Evolutionary conservation across 306 rosid genomes (phyloP).

Genomic region (Senna siamea): DNA sequence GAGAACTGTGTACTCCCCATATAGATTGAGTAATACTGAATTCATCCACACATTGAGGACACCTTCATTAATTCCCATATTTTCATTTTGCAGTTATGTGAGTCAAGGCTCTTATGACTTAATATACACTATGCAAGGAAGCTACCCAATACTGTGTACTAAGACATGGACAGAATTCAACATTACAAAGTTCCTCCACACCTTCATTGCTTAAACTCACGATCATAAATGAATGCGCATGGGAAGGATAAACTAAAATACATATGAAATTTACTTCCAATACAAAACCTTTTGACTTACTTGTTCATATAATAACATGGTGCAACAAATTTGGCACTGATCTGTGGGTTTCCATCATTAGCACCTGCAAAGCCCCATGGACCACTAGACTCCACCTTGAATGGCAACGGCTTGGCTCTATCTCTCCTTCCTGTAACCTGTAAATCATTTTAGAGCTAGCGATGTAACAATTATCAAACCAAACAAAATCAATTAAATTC

Average conservation of each 20-base stretch:
- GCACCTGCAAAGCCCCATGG: conserved; percentile 94
- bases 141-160: no score
- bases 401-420: conserved; percentile 90
- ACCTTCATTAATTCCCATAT: neutral
- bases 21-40: conserved; percentile 12
- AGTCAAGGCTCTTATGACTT: conserved; percentile 11
- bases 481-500: conserved; percentile 10
- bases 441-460: conserved; percentile 33
- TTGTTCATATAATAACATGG: conserved; percentile 87
- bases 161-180: no score
- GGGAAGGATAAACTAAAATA: conserved; percentile 2
- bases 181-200: neutral
- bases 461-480: conserved; percentile 15
- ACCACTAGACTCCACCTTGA: conserved; percentile 76
- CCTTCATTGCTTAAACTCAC: neutral
- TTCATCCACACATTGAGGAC: conserved; percentile 16
- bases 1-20: neutral
- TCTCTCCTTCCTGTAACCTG: conserved; percentile 99
- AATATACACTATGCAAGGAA: no score
- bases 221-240: neutral
- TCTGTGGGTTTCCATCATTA: conserved; percentile 87
- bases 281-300: conserved; percentile 50
- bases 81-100: neutral
- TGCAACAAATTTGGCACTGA: conserved; percentile 87
- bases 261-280: conserved; percentile 27